Base-by-base conservation (phyloP, 345 rosid genomes). In the Crucihimalaya himalaica region DNA sequence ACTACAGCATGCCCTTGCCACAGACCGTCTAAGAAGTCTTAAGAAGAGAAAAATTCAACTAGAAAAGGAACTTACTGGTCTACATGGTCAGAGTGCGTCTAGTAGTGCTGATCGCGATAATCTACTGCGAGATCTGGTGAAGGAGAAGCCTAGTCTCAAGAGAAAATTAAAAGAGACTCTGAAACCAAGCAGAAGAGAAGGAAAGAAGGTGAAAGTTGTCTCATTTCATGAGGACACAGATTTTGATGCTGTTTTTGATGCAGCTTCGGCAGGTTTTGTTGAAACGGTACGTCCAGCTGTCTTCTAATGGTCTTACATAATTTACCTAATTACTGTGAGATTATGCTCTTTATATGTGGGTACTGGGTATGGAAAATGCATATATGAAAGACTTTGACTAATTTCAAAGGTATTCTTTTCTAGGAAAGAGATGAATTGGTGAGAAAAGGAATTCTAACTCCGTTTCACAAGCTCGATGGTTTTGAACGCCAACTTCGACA, bases 351-450 rank as follows among this genome's bases (percentile, higher is more conserved):
- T 51, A 14, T 57, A 47, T 25, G 31, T 23, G 28, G 64, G 37
- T 66, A 42, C 20, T 23, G 37, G 57, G 37, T 66, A 32, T 39
- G 54, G 25, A 21, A 63, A 15, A 40, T 72, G 54, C 13, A 16
- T 59, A 21, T 60, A 60, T 68, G 68, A 58, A 34, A 57, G 32
- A 7, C 35, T 57, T 45, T 40, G 80, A 55, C 56, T 83, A 67
- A 72, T 28, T 71, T 7, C 53, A 35, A 9, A 55, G 39, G 25
- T 76, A 62, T 60, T 80, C 75, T 32, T 82, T 79, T 82, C 70
- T 83, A 95, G 97, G 95, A 92, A 90, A 90, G 99, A 85, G 99
- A 95, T 87, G 87, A 88, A 74, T 70, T 95, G 87, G 92, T 95
- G 42, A 86, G 97, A 53, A 95, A 92, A 83, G 97, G 97, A 75